Base-by-base conservation (phyloP, 768 basidiomycete genomes). In the Cubamyces lactineus region DNA sequence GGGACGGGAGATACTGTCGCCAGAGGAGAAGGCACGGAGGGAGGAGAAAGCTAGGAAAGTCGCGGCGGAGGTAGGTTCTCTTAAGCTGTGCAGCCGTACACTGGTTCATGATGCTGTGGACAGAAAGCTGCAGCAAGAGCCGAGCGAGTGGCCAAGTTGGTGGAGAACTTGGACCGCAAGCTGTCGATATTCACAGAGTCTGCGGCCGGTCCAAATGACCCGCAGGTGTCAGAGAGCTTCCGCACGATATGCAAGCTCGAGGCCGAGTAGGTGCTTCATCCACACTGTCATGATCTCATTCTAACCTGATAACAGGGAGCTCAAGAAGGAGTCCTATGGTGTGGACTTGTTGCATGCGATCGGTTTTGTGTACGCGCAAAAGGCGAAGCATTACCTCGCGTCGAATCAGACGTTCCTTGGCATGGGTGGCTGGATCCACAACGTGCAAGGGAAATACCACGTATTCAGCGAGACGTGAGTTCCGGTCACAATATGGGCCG, bases 381-480 rank as follows among this genome's bases (percentile, higher is more conserved):
- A 94, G 72, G 86, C 89, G 6, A 94, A 91, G 70, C 92, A 94
- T 40, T 87, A 87, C 69, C 81, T 92, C 0, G 94, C 93, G 0
- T 86, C 90, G 17, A 79, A 84, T 75, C 65, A 85, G 80, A 79
- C 86, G 0, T 77, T 84, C 12, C 78, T 94, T 51, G 94, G 94
- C 26, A 88, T 96, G 16, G 94, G 94, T 13, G 94, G 94, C 7
- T 96, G 94, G 94, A 72, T 96, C 60, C 94, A 96, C 73, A 92
- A 92, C 57, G 91, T 94, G 2, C 91, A 93, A 72, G 91, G 91
- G 13, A 94, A 93, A 76, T 95, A 94, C 52, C 93, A 96, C 70
- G 89, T 95, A 17, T 91, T 96, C 74, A 94, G 92, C 71, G 93
- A 95, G 78, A 94, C 92, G 91, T 92, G 65, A 67, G 91, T 79